These are phyloP conservation scores for Immersiella caudata DNA, from an alignment of 495 filamentous ascomycete species.

Conservation along the genomic window DNA sequence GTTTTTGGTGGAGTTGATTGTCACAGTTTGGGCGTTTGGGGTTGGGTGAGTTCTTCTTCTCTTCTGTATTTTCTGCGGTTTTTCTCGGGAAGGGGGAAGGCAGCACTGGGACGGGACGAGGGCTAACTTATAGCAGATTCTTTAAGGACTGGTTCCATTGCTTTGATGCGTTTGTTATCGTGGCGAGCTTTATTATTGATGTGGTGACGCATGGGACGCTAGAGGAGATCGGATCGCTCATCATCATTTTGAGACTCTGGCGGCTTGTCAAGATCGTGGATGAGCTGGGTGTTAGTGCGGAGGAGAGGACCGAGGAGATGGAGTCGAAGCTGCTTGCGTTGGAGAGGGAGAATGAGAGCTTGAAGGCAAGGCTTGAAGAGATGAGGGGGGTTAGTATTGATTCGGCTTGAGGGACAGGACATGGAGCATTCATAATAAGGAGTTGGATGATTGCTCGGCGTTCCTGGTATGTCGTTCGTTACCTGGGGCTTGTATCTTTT, in stretches of 20 bases:
- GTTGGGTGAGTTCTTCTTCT: conserved; percentile 43
- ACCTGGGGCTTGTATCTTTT: background rate
- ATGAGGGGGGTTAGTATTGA: conserved; percentile 19
- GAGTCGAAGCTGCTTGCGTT: conserved; percentile 23
- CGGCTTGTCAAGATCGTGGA: conserved; percentile 70
- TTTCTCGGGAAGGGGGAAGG: background rate
- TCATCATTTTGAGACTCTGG: conserved; percentile 67
- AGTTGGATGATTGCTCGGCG: background rate
- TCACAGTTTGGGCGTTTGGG: conserved; percentile 61
- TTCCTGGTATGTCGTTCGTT: background rate
- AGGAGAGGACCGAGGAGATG: conserved; percentile 47
- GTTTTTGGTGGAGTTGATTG: conserved; percentile 62
- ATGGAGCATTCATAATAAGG: background rate
- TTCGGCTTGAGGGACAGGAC: background rate
- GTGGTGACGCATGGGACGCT: conserved; percentile 57
- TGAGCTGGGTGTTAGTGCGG: conserved; percentile 61
- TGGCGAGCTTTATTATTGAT: conserved; percentile 62
- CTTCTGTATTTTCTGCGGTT: too few species aligned
- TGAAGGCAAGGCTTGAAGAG: conserved; percentile 20
- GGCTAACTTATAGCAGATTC: conserved; percentile 48
- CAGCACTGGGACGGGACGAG: too few species aligned
- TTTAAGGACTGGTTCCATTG: conserved; percentile 63
- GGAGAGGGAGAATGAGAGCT: conserved; percentile 24
- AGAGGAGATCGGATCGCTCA: conserved; percentile 63
- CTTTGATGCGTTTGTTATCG: conserved; percentile 66